Evolutionary conservation across 2,329 filamentous ascomycete genomes (phyloP), one percentile per base, ranked within the genome.

Genomic region (Colletotrichum noveboracense): DNA sequence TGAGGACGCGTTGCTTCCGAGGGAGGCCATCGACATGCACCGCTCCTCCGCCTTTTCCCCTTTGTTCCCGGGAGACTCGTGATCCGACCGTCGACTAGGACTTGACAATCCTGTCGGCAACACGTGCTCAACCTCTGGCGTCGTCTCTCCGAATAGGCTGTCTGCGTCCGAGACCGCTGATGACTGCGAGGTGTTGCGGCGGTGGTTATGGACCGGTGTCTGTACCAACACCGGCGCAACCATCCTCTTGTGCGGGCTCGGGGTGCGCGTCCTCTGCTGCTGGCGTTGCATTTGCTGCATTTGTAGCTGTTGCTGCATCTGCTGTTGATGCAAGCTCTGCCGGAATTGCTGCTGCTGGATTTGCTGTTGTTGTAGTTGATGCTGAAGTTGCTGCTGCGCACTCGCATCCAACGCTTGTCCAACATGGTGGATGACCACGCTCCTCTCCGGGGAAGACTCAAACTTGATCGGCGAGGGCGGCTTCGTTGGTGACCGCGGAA

Each of bases 1-100:
- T 52, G 89, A 91, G 0, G 89, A 91, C 16, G 85, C 82, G 10
- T 88, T 84, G 76, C 88, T 90, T 6, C 85, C 83, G 6, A 80
- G 72, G 0, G 87, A 88, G 6, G 28, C 66, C 43, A 68, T 70
- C 32, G 66, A 77, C 75, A 21, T 73, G 66, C 77, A 71, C 73
- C 77, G 38, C 60, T 74, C 76, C 9, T 70, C 73, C 21, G 71
- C 26, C 48, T 73, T 34, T 28, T 64, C 60, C 10, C 70, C 58
- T n/a, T 48, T 52, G 79, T 76, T 13, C 56, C 71, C 16, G 77
- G 78, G 12, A 71, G 70, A 32, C 61, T 78, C n/a, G 78, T 80
- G 76, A 5, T 80, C 81, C n/a, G 77, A 80, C 32, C 80, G 62
- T 6, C 86, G 85, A 71, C 85, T 89, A 0, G 89, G 88, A 62